phyloP scores from a whole-genome alignment of 495 filamentous ascomycete genomes.

The Clohesyomyces aquaticus region DNA sequence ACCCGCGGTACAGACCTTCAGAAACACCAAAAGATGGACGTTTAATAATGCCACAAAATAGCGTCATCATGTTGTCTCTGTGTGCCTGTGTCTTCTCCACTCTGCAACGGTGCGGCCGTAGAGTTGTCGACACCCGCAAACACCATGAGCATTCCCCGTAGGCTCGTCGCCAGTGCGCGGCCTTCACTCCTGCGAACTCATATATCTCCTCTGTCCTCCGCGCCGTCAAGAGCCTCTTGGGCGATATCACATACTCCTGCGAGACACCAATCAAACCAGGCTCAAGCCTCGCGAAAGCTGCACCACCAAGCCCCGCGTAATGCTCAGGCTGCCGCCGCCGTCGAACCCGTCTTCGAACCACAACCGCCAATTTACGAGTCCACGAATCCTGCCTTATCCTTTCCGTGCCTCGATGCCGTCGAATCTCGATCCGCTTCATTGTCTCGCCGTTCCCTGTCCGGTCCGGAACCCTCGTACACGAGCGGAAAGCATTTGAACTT shows the following conservation, averaged over 20 bases:
- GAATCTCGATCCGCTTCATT: slow-evolving; percentile 83
- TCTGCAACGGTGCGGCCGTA: not conserved
- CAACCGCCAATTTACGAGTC: slow-evolving; percentile 46
- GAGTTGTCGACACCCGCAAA: not conserved
- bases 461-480: slow-evolving; percentile 93
- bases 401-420: slow-evolving; percentile 92
- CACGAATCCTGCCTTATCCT: slow-evolving; percentile 89
- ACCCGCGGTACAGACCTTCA: not conserved
- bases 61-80: slow-evolving; percentile 20
- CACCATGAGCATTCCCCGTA: slow-evolving; percentile 35
- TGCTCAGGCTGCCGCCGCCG: slow-evolving; percentile 23
- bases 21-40: not conserved
- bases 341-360: slow-evolving; percentile 1
- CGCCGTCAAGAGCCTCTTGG: not conserved
- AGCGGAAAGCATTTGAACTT: slow-evolving; percentile 78
- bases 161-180: slow-evolving; percentile 22
- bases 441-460: slow-evolving; percentile 70
- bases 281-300: slow-evolving; percentile 32
- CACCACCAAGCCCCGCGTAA: slow-evolving; percentile 34
- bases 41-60: slow-evolving; percentile 9
- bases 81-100: not conserved
- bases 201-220: slow-evolving; percentile 4
- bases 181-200: slow-evolving; percentile 1
- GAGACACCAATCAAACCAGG: slow-evolving; percentile 30
- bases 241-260: not conserved